A percentile compares a stretch with the other conserved stretches of the same genome.
phyloP scores from a whole-genome alignment of 345 rosid species.

The Salix dunnii region DNA sequence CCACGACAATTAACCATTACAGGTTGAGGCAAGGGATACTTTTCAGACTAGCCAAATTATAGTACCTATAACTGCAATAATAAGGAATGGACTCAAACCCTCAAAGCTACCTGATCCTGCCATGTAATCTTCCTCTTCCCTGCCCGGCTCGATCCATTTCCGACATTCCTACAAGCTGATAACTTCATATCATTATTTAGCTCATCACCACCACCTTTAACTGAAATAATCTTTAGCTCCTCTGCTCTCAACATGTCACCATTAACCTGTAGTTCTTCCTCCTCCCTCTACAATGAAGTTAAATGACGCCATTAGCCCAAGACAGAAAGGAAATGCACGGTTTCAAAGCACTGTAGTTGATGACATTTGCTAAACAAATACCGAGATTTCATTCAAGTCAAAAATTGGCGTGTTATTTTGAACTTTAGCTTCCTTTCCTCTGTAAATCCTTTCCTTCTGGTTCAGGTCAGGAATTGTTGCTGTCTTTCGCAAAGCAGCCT shows the following conservation, averaged over 20 bases:
- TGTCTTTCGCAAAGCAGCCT: conserved; percentile 13
- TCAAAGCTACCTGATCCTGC: conserved; percentile 91
- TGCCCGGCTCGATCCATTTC: conserved; percentile 44
- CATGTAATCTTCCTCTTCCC: conserved; percentile 94
- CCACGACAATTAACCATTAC: neutral
- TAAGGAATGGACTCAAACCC: conserved; percentile 39
- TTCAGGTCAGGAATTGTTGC: conserved; percentile 27
- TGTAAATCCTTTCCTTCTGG: conserved; percentile 31
- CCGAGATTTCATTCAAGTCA: conserved; percentile 89
- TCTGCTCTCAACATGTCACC: conserved; percentile 37
- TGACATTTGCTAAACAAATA: conserved; percentile 24
- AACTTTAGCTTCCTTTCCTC: conserved; percentile 41
- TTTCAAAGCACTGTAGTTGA: neutral
- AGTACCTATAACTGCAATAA: conserved; percentile 12
- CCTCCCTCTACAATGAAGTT: conserved; percentile 56
- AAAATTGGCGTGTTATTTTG: conserved; percentile 42
- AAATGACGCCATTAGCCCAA: conserved; percentile 9
- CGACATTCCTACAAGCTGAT: conserved; percentile 53
- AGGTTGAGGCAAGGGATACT: conserved; percentile 4
- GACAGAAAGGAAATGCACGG: neutral
- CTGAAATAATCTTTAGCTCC: conserved; percentile 35
- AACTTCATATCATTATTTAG: conserved; percentile 46
- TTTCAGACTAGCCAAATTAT: conserved; percentile 16
- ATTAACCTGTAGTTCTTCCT: conserved; percentile 52
- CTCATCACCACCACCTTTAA: conserved; percentile 44